phyloP scores from a whole-genome alignment of 352 stramenopile species.

The Globisporangium carolinianum region DNA sequence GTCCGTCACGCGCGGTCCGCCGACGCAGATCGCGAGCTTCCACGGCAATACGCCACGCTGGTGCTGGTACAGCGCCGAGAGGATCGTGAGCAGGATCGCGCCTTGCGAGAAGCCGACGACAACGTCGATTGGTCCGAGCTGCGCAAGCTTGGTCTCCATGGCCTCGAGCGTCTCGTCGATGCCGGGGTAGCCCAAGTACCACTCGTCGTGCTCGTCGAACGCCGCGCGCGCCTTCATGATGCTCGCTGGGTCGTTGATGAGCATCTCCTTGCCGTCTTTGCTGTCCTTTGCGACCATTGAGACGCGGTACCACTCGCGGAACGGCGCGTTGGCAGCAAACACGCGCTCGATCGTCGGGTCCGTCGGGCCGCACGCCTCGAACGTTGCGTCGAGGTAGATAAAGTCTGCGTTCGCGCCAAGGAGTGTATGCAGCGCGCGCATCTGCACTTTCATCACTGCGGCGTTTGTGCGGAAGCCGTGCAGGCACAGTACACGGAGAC shows the following conservation, averaged over 20 bases:
- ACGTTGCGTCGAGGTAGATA: slow-evolving; percentile 31
- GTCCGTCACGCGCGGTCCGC: slow-evolving; percentile 21
- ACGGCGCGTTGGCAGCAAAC: slow-evolving; percentile 21
- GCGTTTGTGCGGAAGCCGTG: slow-evolving; percentile 54
- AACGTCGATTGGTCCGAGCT: slow-evolving; percentile 50
- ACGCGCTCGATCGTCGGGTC: slow-evolving; percentile 23
- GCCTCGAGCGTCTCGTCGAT: slow-evolving; percentile 35
- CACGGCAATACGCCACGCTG: slow-evolving; percentile 26
- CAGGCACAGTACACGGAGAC: slow-evolving; percentile 41
- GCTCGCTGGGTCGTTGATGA: slow-evolving; percentile 16
- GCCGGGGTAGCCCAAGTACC: slow-evolving; percentile 34
- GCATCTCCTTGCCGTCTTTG: slow-evolving; percentile 13
- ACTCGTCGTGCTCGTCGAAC: slow-evolving; percentile 14
- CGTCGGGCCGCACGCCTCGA: slow-evolving; percentile 23
- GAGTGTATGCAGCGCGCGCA: slow-evolving; percentile 23
- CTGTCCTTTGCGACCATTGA: too few relatives aligned
- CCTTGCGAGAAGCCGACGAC: slow-evolving; percentile 68
- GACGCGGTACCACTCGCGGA: slow-evolving; percentile 28
- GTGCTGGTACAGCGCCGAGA: slow-evolving; percentile 39
- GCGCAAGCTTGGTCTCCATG: slow-evolving; percentile 34
- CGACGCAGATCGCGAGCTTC: slow-evolving; percentile 45
- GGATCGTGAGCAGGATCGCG: slow-evolving; percentile 31
- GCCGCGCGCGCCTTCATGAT: not conserved
- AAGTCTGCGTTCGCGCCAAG: slow-evolving; percentile 30
- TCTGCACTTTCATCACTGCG: slow-evolving; percentile 37